Evolutionary conservation across 2,329 filamentous ascomycete genomes (phyloP), one percentile per base, ranked within the genome.

Genomic region (Scedosporium aurantiacum): DNA sequence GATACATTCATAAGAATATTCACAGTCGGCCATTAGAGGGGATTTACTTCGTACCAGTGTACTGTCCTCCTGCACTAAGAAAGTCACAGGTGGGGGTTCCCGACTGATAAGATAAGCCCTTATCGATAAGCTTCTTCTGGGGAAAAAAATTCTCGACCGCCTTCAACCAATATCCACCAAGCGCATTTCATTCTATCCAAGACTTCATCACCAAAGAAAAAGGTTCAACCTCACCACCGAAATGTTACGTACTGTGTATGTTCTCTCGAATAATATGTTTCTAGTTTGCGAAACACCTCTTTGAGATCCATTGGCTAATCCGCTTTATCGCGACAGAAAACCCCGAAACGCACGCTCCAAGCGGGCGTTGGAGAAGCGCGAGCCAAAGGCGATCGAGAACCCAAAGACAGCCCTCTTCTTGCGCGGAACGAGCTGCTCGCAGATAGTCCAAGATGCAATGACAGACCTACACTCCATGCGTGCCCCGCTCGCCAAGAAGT

Each of bases 321-420:
- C 27, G 5, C 21, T 16, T 23, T 21, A 1, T 27, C 32, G 7
- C 27, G 10, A 12, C 66, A 84, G 81, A 72, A 84, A 84, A 75
- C 82, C 82, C 66, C 79, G 80, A 65, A 85, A 83, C 76, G 91
- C 93, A 68, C 91, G 94, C 79, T 94, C 91, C 63, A 96, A 96
- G 82, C 88, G 94, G 68, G 92, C 90, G 66, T 86, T 97, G 71
- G 94, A 96, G 73, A 93, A 95, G 76, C 89, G 90, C 70, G 92
- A 90, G 70, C 90, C 94, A 62, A 96, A 97, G 75, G 79, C 85
- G 67, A 78, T 89, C 74, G 94, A 99, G 78, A 94, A 95, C 75
- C 85, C 91, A 64, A 97, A 96, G 77, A 89, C 83, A 37, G 89
- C 90, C 63, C 87, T 99, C 67, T 89, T 99, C 74, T 85, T 99